phyloP scores from a whole-genome alignment of 768 basidiomycete genomes.

The Tricholoma bakamatsutake region DNA sequence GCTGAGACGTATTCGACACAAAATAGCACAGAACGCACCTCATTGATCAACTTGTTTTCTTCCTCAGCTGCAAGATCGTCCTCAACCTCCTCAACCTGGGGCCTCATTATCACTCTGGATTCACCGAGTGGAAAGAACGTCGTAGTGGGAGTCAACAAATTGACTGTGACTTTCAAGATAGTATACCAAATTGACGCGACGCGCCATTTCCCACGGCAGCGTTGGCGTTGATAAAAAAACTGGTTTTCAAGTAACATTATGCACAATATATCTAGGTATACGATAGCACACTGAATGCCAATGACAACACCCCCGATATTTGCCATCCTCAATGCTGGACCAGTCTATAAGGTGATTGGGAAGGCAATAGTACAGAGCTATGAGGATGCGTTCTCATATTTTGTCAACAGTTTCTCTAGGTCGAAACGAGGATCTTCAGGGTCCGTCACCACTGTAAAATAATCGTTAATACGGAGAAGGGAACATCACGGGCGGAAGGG shows the following conservation, averaged over 20 bases:
- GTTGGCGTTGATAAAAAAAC: background rate
- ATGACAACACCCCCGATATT: background rate
- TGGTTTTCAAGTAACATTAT: slow-evolving; percentile 15
- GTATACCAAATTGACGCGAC: slow-evolving; percentile 27
- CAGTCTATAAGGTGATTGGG: slow-evolving; percentile 13
- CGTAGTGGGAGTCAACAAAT: background rate
- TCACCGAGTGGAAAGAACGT: background rate
- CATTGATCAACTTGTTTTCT: slow-evolving; percentile 84
- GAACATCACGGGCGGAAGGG: slow-evolving; percentile 1
- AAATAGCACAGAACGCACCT: slow-evolving; percentile 40
- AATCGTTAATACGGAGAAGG: slow-evolving; percentile 8
- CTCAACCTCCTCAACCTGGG: slow-evolving; percentile 63
- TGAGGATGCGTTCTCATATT: slow-evolving; percentile 67
- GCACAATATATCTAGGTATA: slow-evolving; percentile 8
- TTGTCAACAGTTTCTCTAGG: slow-evolving; percentile 81
- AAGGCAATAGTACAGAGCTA: slow-evolving; percentile 27
- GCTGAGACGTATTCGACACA: background rate
- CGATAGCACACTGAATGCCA: background rate
- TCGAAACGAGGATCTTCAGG: slow-evolving; percentile 95
- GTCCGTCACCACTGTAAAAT: slow-evolving; percentile 73
- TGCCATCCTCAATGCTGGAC: slow-evolving; percentile 4
- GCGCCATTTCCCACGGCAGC: slow-evolving; percentile 35
- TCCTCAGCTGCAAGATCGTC: slow-evolving; percentile 80
- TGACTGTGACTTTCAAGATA: background rate
- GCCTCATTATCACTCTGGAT: slow-evolving; percentile 30